Evolutionary conservation across 2,329 filamentous ascomycete species (phyloP), one percentile per base, ranked within the genome.

Genomic region (Aspergillus sp.): DNA sequence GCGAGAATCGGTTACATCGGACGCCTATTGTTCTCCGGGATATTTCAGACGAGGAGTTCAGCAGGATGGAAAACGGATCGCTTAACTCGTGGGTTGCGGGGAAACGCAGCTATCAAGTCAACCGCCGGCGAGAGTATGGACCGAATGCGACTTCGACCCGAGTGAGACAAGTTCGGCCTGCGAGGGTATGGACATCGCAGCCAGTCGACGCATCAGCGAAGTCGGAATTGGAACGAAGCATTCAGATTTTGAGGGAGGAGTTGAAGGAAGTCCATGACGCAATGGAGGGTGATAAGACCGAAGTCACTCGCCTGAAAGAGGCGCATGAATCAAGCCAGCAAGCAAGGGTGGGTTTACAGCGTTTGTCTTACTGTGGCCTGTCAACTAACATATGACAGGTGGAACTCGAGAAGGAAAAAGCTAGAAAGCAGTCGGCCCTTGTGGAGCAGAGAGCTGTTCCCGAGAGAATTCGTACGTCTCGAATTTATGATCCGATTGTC

Each of bases 61-160:
- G 80, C n/a, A 62, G 58, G n/a, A 64, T 94, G 20, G 62, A 74
- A 26, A 60, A 64, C 10, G 71, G 67, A 30, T 63, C 69, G 10
- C 68, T 95, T 32, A 68, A 60, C 26, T 72, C 66, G 14, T 95
- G 82, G 73, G 75, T 84, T n/a, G 72, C 81, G 15, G 78, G 78
- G 3, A 71, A 63, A 11, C 71, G 77, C 30, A 63, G 58, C 6
- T 88, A 82, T 55, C 69, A 67, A 13, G 72, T 91, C 32, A 70
- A 68, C 4, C 75, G 82, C 11, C 78, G 89, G 29, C 71, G 68
- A 42, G 89, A 96, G 54, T 95, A 95, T 57, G 86, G 85, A 2
- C 72, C 77, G 2, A 65, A 71, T 29, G 85, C 81, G 10, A 75
- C 74, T 29, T 85, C 84, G 1, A 86, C 82, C 1, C 67, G 70